phyloP scores from a whole-genome alignment of 164 flowering plant species.

The Tetracentron sinense region DNA sequence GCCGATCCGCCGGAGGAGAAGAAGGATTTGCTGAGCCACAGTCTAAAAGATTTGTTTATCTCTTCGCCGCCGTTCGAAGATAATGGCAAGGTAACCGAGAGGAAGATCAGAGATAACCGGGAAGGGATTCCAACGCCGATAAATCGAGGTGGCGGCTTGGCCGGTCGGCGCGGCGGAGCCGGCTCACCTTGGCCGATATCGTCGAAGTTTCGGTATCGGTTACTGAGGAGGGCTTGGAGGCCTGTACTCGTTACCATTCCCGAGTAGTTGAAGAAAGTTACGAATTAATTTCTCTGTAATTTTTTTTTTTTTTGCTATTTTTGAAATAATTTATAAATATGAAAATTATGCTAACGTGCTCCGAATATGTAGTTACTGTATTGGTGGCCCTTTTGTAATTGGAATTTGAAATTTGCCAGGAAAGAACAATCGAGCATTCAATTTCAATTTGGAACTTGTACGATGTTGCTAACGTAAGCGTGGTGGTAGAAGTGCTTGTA shows the following conservation, averaged over 20 bases:
- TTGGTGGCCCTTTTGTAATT: too few species aligned
- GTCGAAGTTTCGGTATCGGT: constrained; percentile 53
- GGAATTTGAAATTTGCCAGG: too few species aligned
- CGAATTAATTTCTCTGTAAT: too few species aligned
- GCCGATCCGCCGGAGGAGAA: constrained; percentile 14
- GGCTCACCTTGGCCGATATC: constrained; percentile 34
- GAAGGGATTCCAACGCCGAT: background rate
- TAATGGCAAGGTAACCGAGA: constrained; percentile 11
- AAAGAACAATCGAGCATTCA: too few species aligned
- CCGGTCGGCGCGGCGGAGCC: constrained; percentile 6
- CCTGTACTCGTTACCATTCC: constrained; percentile 56
- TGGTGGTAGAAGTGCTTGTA: too few species aligned
- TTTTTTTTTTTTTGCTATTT: too few species aligned
- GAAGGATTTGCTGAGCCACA: constrained; percentile 32
- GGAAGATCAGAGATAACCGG: background rate
- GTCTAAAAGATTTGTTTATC: constrained; percentile 71
- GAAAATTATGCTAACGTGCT: too few species aligned
- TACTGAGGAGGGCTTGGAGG: constrained; percentile 71
- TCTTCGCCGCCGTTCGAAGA: constrained; percentile 47
- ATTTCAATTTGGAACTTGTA: too few species aligned
- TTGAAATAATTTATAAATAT: too few species aligned
- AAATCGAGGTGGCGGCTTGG: constrained; percentile 6
- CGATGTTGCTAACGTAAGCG: too few species aligned
- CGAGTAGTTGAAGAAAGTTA: constrained; percentile 13
- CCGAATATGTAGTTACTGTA: too few species aligned